These are phyloP conservation scores for Gilbertella persicaria DNA, from an alignment of 371 early-diverging fungal species.

Conservation along the genomic window DNA sequence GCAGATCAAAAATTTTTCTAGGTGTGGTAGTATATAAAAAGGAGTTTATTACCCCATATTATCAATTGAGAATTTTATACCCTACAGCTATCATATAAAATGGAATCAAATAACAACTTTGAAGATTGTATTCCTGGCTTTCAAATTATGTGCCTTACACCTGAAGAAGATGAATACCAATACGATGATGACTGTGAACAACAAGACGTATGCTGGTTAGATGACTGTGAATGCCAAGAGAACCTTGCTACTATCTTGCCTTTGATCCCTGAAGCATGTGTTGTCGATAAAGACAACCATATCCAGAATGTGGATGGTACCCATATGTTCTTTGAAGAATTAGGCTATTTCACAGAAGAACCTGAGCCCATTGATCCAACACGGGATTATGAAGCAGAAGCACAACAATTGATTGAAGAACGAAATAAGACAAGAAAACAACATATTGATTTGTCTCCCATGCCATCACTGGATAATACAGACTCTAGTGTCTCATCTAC, in stretches of 20 bases:
- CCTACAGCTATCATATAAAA: not conserved
- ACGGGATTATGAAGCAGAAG: conserved; percentile 39
- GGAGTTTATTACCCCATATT: not conserved
- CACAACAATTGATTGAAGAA: conserved; percentile 18
- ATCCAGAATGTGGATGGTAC: conserved; percentile 19
- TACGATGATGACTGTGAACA: conserved; percentile 8
- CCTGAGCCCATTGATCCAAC: conserved; percentile 40
- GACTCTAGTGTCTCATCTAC: conserved; percentile 20
- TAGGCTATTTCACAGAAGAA: conserved; percentile 35
- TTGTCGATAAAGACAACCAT: conserved; percentile 27
- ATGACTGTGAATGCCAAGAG: conserved; percentile 37
- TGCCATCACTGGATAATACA: conserved; percentile 30
- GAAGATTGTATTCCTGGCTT: conserved; percentile 8
- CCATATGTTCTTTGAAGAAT: conserved; percentile 35
- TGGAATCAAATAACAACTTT: not conserved
- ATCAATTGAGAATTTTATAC: not conserved
- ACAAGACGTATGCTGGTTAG: conserved; percentile 20
- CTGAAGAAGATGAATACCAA: conserved; percentile 26
- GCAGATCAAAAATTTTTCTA: not conserved
- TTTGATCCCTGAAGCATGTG: conserved; percentile 29
- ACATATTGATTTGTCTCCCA: conserved; percentile 28
- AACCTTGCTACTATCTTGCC: conserved; percentile 31
- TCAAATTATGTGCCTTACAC: conserved; percentile 19
- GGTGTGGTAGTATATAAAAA: not conserved
- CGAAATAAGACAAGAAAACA: conserved; percentile 27